Percentiles rank a stretch among this genome's conserved stretches.
Evolutionary conservation across 2,329 filamentous ascomycete genomes (phyloP).

Genomic region (Hypocrella siamensis): DNA sequence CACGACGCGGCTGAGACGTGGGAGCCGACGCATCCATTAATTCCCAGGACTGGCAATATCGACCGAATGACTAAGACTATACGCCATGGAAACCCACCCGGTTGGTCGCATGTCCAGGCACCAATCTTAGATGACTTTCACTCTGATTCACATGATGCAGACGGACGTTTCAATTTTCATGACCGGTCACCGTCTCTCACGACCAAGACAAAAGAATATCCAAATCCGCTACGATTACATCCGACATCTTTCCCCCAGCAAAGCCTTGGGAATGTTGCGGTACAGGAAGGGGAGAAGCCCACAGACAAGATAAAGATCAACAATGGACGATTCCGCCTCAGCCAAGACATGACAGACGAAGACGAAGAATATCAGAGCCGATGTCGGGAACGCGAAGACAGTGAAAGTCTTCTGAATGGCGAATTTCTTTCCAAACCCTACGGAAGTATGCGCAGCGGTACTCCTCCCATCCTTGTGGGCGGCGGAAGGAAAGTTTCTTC

Average conservation of each 20-base stretch:
- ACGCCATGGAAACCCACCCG: neutral
- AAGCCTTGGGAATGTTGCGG: too few species aligned
- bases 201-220: neutral
- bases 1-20: too few species aligned
- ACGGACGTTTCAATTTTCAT: too few species aligned
- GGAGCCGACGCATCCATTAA: too few species aligned
- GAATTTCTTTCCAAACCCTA: constrained; percentile 42
- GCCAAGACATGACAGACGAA: too few species aligned
- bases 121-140: neutral
- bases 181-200: too few species aligned
- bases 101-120: neutral
- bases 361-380: neutral
- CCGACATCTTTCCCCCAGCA: constrained; percentile 1
- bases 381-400: constrained; percentile 15
- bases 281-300: neutral
- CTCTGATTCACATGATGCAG: too few species aligned
- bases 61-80: too few species aligned
- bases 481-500: constrained; percentile 38
- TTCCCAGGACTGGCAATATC: too few species aligned
- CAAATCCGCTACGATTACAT: neutral
- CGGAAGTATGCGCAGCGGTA: constrained; percentile 36
- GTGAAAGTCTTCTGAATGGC: constrained; percentile 21
- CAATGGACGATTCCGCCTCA: neutral
- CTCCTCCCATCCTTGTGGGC: constrained; percentile 37
- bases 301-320: neutral